phyloP scores from a whole-genome alignment of 768 basidiomycete genomes.

The Russula lepida region DNA sequence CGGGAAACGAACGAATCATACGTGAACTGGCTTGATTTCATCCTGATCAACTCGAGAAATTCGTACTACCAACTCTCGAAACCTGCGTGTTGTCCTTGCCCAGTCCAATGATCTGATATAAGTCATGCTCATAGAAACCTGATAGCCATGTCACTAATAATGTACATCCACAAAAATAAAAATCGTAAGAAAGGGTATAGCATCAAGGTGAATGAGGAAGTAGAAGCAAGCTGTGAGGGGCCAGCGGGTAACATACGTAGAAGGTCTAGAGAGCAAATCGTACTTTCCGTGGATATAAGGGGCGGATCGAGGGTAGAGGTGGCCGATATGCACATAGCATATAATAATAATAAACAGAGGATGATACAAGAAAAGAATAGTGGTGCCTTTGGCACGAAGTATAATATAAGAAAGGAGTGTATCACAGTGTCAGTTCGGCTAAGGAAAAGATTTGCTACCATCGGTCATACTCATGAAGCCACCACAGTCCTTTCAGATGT shows the following conservation, averaged over 20 bases:
- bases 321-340: constrained; percentile 14
- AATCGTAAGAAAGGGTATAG: constrained; percentile 5
- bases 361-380: constrained; percentile 5
- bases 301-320: background rate
- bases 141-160: constrained; percentile 8
- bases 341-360: constrained; percentile 10
- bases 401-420: background rate
- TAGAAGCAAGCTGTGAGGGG: constrained; percentile 1
- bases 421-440: constrained; percentile 1
- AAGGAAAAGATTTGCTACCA: background rate
- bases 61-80: background rate
- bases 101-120: background rate
- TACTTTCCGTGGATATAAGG: background rate
- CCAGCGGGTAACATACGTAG: background rate
- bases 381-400: background rate
- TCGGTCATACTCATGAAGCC: background rate
- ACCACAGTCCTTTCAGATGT: background rate
- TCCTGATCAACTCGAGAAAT: background rate
- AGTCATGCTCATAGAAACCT: background rate
- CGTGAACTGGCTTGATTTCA: too few species aligned
- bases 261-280: background rate
- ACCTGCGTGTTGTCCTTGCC: background rate
- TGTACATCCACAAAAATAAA: constrained; percentile 16
- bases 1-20: too few species aligned
- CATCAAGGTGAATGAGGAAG: background rate